A percentile compares a stretch with the other conserved stretches of the same genome.
phyloP scores from a whole-genome alignment of 345 rosid species.

The Ceriops decandra region DNA sequence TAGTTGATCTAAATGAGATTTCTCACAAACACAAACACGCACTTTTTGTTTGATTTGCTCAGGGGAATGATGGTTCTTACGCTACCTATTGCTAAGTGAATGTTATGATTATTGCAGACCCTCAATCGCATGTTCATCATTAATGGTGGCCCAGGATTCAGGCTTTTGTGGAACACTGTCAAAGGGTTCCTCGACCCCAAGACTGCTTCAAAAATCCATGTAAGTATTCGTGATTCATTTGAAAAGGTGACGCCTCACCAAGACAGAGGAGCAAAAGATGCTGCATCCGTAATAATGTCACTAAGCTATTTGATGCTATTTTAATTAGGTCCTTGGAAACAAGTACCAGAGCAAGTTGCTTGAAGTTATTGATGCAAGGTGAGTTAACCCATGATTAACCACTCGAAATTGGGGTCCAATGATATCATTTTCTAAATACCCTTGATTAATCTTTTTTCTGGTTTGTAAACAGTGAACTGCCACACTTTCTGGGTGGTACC shows the following conservation, averaged over 20 bases:
- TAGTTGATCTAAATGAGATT: conserved; percentile 12
- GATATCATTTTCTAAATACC: not conserved
- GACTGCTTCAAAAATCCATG: conserved; percentile 85
- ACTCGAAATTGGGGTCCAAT: not conserved
- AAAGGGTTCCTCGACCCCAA: conserved; percentile 84
- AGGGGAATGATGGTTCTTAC: not conserved
- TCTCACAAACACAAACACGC: not conserved
- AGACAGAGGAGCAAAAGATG: too few species aligned
- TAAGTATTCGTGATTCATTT: conserved; percentile 20
- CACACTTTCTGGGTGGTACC: conserved; percentile 82
- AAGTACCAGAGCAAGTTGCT: conserved; percentile 90
- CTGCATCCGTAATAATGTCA: not conserved
- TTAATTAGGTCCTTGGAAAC: conserved; percentile 75
- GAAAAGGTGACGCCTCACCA: not conserved
- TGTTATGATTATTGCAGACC: conserved; percentile 44
- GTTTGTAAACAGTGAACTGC: conserved; percentile 58
- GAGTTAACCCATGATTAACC: conserved; percentile 15
- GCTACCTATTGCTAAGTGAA: conserved; percentile 16
- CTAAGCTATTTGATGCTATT: conserved; percentile 17
- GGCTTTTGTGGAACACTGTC: conserved; percentile 80
- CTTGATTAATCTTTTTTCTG: not conserved
- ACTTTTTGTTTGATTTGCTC: not conserved
- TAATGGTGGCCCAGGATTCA: conserved; percentile 89
- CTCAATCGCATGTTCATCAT: conserved; percentile 91
- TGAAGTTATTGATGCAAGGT: conserved; percentile 76